Evolutionary conservation across 2,329 filamentous ascomycete genomes (phyloP).

Genomic region (Xylaria sp.): DNA sequence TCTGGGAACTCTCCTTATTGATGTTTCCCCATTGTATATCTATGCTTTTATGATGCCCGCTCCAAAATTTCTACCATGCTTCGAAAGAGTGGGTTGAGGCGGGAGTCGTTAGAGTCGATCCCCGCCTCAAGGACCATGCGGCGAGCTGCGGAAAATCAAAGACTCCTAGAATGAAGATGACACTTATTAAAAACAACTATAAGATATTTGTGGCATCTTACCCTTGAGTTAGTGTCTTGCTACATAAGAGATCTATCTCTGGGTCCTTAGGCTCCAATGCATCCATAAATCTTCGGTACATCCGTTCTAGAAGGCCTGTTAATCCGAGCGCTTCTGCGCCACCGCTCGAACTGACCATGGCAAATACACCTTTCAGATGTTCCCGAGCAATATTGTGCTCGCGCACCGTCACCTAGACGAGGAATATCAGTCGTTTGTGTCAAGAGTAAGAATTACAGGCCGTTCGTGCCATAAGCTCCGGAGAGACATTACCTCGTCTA

Average conservation of each 20-base stretch:
- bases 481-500: conserved; percentile 6
- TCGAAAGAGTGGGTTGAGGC: too few species aligned
- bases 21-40: too few species aligned
- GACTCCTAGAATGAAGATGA: background rate
- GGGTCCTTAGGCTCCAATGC: background rate
- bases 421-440: background rate
- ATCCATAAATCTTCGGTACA: conserved; percentile 5
- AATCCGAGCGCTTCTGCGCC: background rate
- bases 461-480: background rate
- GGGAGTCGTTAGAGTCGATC: background rate
- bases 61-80: too few species aligned
- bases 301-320: conserved; percentile 8
- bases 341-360: conserved; percentile 2
- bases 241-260: conserved; percentile 3
- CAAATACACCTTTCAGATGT: conserved; percentile 6
- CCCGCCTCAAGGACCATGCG: background rate
- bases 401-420: background rate
- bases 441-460: background rate
- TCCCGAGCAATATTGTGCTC: conserved; percentile 5
- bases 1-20: too few species aligned
- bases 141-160: background rate
- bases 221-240: background rate
- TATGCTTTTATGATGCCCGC: too few species aligned
- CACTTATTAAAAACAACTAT: background rate
- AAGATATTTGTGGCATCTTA: background rate